These are phyloP conservation scores for Wickerhamiella azymoides DNA, from an alignment of 805 yeast genomes.

Conservation along the genomic window DNA sequence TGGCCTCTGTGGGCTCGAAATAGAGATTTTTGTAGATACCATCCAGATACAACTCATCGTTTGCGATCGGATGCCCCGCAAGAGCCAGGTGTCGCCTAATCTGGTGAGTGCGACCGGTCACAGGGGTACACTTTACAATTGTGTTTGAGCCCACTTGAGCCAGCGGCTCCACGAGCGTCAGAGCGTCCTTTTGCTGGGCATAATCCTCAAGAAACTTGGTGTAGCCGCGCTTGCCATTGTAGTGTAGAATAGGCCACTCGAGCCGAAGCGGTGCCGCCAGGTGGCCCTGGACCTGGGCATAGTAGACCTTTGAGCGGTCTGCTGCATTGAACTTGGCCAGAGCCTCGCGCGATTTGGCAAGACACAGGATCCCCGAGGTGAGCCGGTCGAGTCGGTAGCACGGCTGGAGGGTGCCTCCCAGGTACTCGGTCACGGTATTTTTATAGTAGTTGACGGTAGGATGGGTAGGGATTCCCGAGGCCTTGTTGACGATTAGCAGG, in stretches of 20 bases:
- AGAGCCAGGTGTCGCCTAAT: constrained; percentile 81
- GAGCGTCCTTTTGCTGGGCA: constrained; percentile 12
- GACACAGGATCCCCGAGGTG: constrained; percentile 20
- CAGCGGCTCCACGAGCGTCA: constrained; percentile 10
- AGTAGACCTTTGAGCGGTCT: constrained; percentile 6
- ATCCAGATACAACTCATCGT: constrained; percentile 70
- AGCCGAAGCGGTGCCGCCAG: background rate
- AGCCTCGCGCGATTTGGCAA: constrained; percentile 13
- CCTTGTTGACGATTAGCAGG: constrained; percentile 73
- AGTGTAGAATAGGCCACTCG: constrained; percentile 14
- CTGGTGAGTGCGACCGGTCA: constrained; percentile 90
- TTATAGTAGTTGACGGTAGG: constrained; percentile 76
- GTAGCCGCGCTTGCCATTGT: constrained; percentile 19
- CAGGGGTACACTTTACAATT: constrained; percentile 65
- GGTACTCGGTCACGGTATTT: constrained; percentile 30
- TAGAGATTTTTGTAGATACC: constrained; percentile 11
- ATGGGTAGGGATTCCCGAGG: constrained; percentile 88
- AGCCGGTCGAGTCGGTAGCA: constrained; percentile 20
- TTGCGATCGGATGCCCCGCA: constrained; percentile 73
- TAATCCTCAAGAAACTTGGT: constrained; percentile 7
- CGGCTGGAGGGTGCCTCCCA: constrained; percentile 17
- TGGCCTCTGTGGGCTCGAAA: constrained; percentile 9
- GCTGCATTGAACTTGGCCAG: constrained; percentile 6
- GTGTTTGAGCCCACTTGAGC: constrained; percentile 11
- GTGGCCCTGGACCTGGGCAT: constrained; percentile 7